These are phyloP conservation scores for Sporobolomyces pararoseus DNA, from an alignment of 768 basidiomycete genomes.

Conservation along the genomic window DNA sequence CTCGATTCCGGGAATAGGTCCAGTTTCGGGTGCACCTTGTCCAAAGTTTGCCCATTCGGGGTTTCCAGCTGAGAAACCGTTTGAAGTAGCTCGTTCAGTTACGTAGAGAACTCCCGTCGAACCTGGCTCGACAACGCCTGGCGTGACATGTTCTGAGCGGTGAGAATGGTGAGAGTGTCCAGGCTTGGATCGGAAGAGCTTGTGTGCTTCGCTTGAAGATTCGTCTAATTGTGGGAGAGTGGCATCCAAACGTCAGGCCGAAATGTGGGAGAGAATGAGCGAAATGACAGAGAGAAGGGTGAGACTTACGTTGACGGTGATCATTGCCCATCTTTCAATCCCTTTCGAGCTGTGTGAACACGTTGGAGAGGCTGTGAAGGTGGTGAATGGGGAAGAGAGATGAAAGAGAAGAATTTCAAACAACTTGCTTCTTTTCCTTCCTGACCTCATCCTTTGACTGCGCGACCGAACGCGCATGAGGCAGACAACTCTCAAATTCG, in stretches of 20 bases:
- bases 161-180: conserved; percentile 20
- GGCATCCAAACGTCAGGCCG: not conserved
- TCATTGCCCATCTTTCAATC: not conserved
- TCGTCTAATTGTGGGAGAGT: not conserved
- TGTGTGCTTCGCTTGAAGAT: conserved; percentile 6
- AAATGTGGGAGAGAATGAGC: not conserved
- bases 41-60: conserved; percentile 48
- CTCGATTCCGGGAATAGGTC: conserved; percentile 47
- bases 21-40: conserved; percentile 53
- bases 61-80: conserved; percentile 69
- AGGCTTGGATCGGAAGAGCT: conserved; percentile 8
- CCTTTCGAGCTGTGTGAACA: too few species aligned
- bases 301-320: not conserved
- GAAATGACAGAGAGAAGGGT: not conserved
- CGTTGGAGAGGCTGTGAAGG: too few species aligned
- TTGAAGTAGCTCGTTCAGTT: conserved; percentile 89
- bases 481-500: too few species aligned
- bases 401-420: not conserved
- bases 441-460: not conserved
- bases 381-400: not conserved
- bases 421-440: not conserved
- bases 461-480: too few species aligned
- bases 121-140: conserved; percentile 24
- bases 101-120: conserved; percentile 67
- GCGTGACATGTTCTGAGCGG: conserved; percentile 7